Evolutionary conservation across 805 yeast genomes (phyloP), one percentile per base, ranked within the genome.

Genomic region (Wickerhamomyces strasburgensis): DNA sequence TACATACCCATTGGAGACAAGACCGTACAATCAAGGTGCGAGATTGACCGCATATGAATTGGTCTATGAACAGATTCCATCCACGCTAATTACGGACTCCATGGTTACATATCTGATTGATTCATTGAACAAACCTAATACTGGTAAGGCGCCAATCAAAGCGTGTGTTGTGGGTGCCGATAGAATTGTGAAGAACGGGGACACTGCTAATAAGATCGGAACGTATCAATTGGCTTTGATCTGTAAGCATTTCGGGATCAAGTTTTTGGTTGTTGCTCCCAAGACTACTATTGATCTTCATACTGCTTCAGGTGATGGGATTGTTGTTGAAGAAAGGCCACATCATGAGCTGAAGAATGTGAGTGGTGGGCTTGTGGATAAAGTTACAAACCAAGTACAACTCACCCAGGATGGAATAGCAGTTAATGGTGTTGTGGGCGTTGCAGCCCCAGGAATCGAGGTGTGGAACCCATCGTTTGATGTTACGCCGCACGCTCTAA

Each of bases 381-480:
- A 42, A 2, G 14, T 21, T 1, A 52, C 53, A 3, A 59, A 57
- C 26, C 52, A 61, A 14, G 44, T 57, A 5, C 21, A 57, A 10
- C 40, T 52, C 33, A 47, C 59, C 19, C 38, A 17, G 3, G 37
- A 47, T 8, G 58, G 52, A 1, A 53, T 58, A 17, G 68, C 67
- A 5, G 33, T 62, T 27, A 51, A 60, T 33, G 57, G 72, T 1
- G 78, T 78, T 14, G 83, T 88, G 11, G 83, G 84, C 27, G 73
- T 83, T 40, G 96, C 96, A 1, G 93, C 98, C 3, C 83, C 84
- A 2, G 84, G 82, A 0, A 81, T 89, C 23, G 64, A 70, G 5
- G 96, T 88, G 2, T 90, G 97, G 97, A 93, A 93, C 53, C 98
- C 98, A 1, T 83, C 97, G 0, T 90, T 90, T 53, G 98, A 90